Evolutionary conservation across 768 basidiomycete species (phyloP).

Genomic region (Sistotremastrum niveocremeum): DNA sequence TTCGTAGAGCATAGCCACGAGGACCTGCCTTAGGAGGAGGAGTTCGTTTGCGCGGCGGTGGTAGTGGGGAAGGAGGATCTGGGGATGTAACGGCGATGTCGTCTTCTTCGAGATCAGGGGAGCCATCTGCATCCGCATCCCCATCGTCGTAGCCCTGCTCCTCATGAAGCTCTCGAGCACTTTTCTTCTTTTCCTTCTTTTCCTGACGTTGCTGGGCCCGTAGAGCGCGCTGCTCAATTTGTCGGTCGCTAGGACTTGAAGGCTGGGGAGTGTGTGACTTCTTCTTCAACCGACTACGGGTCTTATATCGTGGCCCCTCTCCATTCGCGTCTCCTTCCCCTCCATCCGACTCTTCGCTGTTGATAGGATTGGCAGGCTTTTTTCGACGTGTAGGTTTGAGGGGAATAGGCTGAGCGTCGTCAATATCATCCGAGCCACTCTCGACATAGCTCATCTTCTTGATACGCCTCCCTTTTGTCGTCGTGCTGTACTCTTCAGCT

Average conservation of each 20-base stretch:
- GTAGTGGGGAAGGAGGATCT: slow-evolving; percentile 15
- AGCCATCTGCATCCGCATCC: slow-evolving; percentile 21
- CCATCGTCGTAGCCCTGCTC: slow-evolving; percentile 17
- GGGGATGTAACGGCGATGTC: slow-evolving; percentile 12
- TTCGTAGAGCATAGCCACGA: slow-evolving; percentile 41
- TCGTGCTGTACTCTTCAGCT: slow-evolving; percentile 5
- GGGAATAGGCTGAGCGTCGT: slow-evolving; percentile 3
- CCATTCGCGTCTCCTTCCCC: slow-evolving; percentile 15
- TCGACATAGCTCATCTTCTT: slow-evolving; percentile 17
- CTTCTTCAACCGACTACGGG: slow-evolving; percentile 27
- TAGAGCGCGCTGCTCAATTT: background rate
- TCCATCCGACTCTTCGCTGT: slow-evolving; percentile 32
- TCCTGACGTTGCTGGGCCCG: background rate
- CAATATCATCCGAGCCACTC: slow-evolving; percentile 11
- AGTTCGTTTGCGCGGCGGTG: slow-evolving; percentile 28
- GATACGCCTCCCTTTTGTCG: slow-evolving; percentile 16
- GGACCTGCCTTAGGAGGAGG: slow-evolving; percentile 40
- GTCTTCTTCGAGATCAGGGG: slow-evolving; percentile 22
- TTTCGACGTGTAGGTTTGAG: background rate
- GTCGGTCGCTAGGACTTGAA: background rate
- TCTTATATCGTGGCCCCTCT: slow-evolving; percentile 20
- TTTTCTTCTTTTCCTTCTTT: too few relatives aligned
- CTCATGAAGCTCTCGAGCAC: slow-evolving; percentile 4
- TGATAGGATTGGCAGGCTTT: slow-evolving; percentile 20
- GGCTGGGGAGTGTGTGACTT: slow-evolving; percentile 9